Evolutionary conservation across 2,329 filamentous ascomycete species (phyloP).

Genomic region (Pyrenochaeta sp.): DNA sequence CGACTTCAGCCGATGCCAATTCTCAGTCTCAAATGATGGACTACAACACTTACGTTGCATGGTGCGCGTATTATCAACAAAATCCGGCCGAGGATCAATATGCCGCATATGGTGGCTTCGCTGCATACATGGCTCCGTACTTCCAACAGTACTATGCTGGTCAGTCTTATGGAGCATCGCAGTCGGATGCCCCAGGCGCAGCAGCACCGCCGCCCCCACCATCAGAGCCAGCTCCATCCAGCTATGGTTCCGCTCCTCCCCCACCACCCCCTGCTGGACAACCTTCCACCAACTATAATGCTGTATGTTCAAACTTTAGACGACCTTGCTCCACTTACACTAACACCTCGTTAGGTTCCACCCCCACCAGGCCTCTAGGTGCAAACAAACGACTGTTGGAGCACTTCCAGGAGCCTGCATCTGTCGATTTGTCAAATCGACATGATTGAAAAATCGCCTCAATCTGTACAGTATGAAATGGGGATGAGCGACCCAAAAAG

Average conservation of each 20-base stretch:
- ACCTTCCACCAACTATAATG: constrained; percentile 42
- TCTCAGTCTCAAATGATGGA: constrained; percentile 61
- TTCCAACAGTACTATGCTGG: constrained; percentile 38
- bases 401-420: too few relatives aligned
- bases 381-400: constrained; percentile 5
- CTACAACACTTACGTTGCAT: constrained; percentile 84
- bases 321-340: constrained; percentile 7
- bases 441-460: too few relatives aligned
- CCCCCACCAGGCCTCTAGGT: constrained; percentile 25
- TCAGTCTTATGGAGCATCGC: constrained; percentile 32
- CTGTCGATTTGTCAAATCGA: too few relatives aligned
- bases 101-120: constrained; percentile 83
- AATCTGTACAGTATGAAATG: too few relatives aligned
- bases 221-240: constrained; percentile 35
- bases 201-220: constrained; percentile 41
- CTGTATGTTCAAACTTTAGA: constrained; percentile 31
- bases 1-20: too few relatives aligned
- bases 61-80: constrained; percentile 67
- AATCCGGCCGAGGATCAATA: constrained; percentile 87
- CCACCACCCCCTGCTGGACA: constrained; percentile 45
- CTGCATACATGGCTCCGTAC: constrained; percentile 37
- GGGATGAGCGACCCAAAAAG: too few relatives aligned
- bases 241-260: constrained; percentile 40
- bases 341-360: constrained; percentile 6
- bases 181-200: constrained; percentile 38